phyloP scores from a whole-genome alignment of 2,329 filamentous ascomycete genomes.

The Paracoccidioides brasiliensis region DNA sequence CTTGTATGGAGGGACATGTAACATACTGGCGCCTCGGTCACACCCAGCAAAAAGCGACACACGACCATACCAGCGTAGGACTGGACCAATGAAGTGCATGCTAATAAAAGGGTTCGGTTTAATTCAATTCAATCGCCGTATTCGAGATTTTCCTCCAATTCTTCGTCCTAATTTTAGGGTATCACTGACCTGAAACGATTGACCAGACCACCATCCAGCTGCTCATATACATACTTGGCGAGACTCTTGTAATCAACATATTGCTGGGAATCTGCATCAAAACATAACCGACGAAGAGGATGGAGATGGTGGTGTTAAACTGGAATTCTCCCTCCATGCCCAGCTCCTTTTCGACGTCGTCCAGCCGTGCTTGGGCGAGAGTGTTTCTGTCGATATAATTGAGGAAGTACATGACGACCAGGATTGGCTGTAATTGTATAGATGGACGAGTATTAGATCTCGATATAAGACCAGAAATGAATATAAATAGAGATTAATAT shows the following conservation, averaged over 20 bases:
- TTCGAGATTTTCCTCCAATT: constrained; percentile 14
- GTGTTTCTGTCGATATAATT: constrained; percentile 14
- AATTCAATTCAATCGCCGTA: not conserved
- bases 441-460: not conserved
- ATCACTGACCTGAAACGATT: constrained; percentile 8
- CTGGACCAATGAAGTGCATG: constrained; percentile 30
- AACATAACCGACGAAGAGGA: constrained; percentile 29
- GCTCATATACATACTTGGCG: constrained; percentile 13
- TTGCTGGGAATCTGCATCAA: constrained; percentile 12
- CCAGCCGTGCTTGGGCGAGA: constrained; percentile 12
- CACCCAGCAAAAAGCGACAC: constrained; percentile 12
- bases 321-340: constrained; percentile 29
- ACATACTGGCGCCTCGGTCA: constrained; percentile 13
- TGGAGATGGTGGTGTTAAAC: constrained; percentile 34
- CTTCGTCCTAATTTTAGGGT: not conserved
- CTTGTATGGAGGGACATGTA: constrained; percentile 32
- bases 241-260: constrained; percentile 12
- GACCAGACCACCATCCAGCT: constrained; percentile 4
- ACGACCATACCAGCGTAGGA: constrained; percentile 32
- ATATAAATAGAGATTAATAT: not conserved
- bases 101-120: constrained; percentile 16
- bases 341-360: constrained; percentile 24
- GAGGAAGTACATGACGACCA: constrained; percentile 18
- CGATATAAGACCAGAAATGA: not conserved
- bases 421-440: constrained; percentile 11